These are phyloP conservation scores for Chlorella ohadii DNA, from an alignment of 139 green algal genomes.

Conservation along the genomic window DNA sequence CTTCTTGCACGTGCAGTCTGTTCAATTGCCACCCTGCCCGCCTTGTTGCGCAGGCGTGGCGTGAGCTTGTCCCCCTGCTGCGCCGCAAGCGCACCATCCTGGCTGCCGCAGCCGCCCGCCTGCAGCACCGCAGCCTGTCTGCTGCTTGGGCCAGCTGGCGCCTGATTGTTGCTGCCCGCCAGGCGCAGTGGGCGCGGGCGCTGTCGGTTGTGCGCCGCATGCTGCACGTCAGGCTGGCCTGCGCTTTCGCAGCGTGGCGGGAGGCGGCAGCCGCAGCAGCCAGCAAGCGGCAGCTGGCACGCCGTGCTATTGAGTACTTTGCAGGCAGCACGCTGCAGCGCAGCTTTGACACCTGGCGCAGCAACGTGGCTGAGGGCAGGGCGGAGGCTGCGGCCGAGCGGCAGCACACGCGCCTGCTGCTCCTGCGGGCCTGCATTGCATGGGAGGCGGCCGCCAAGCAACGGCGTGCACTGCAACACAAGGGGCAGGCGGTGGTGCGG, in stretches of 20 bases:
- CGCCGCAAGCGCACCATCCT: neutral
- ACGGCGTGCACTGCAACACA: neutral
- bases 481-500: neutral
- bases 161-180: neutral
- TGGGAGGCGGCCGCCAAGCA: neutral
- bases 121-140: neutral
- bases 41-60: neutral
- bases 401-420: neutral
- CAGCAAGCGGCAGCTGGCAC: neutral
- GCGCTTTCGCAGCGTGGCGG: neutral
- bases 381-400: neutral
- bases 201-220: constrained; percentile 4
- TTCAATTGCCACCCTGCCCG: too few relatives aligned
- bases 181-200: neutral
- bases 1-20: too few relatives aligned
- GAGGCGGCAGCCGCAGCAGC: neutral
- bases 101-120: neutral
- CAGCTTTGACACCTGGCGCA: neutral
- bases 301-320: neutral
- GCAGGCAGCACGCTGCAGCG: neutral
- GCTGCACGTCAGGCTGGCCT: neutral
- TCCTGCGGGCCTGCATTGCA: neutral
- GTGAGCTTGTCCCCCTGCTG: neutral
- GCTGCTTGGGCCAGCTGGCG: neutral
- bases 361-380: neutral